phyloP scores from a whole-genome alignment of 495 filamentous ascomycete species.

The Penicillium pancosmium region DNA sequence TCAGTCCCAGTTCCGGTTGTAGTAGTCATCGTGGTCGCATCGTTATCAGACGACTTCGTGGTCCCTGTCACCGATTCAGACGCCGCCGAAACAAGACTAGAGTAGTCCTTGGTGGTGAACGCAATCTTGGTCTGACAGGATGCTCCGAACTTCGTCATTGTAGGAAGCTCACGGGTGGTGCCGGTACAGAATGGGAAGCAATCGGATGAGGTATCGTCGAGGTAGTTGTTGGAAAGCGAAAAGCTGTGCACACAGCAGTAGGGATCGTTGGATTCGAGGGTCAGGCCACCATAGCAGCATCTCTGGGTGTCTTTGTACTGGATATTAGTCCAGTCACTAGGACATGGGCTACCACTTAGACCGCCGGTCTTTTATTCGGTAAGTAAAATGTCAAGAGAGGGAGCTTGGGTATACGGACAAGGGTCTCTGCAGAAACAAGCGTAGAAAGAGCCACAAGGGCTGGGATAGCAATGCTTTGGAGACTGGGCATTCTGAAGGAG shows the following conservation, averaged over 20 bases:
- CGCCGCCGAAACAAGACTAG: background rate
- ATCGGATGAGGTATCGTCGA: background rate
- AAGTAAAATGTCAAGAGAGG: background rate
- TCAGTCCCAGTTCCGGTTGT: background rate
- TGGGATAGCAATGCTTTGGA: background rate
- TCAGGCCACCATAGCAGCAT: background rate
- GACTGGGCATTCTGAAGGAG: background rate
- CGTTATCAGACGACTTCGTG: background rate
- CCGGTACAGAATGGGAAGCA: background rate
- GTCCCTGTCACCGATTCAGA: background rate
- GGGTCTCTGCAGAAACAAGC: background rate
- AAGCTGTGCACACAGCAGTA: background rate
- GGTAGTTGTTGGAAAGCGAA: background rate
- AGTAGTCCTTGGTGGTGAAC: background rate
- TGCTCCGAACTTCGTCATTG: background rate
- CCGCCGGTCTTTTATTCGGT: background rate
- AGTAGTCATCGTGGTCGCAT: background rate
- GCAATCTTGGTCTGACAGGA: background rate
- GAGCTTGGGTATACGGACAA: background rate
- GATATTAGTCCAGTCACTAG: background rate
- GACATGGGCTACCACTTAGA: background rate
- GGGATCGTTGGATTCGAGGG: background rate
- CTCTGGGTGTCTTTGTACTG: background rate
- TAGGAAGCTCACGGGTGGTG: background rate
- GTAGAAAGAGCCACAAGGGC: background rate